Evolutionary conservation across 2,329 filamentous ascomycete genomes (phyloP).

Genomic region (Dothistroma pini): DNA sequence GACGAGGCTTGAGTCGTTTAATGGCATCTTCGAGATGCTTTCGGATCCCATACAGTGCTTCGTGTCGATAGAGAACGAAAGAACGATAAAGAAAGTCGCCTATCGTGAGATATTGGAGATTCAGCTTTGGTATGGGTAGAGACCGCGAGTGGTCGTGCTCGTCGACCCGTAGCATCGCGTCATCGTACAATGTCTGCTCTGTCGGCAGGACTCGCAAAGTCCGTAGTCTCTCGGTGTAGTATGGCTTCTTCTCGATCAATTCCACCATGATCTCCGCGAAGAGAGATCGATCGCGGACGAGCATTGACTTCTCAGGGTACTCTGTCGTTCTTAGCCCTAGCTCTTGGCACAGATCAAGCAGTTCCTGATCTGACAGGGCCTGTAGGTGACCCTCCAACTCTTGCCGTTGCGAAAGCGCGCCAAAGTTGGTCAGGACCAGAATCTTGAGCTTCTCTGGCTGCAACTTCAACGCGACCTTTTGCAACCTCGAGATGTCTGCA

Average conservation of each 20-base stretch:
- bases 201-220: slow-evolving; percentile 77
- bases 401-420: slow-evolving; percentile 72
- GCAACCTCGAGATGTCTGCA: slow-evolving; percentile 69
- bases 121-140: slow-evolving; percentile 87
- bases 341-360: slow-evolving; percentile 63
- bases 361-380: slow-evolving; percentile 68
- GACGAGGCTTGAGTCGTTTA: slow-evolving; percentile 70
- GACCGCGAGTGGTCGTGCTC: slow-evolving; percentile 82
- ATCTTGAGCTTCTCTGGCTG: slow-evolving; percentile 92
- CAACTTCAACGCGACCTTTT: slow-evolving; percentile 71
- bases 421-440: slow-evolving; percentile 87
- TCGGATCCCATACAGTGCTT: slow-evolving; percentile 89
- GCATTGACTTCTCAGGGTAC: slow-evolving; percentile 68
- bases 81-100: slow-evolving; percentile 98
- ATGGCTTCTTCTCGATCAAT: slow-evolving; percentile 70
- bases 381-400: slow-evolving; percentile 76
- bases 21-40: slow-evolving; percentile 84
- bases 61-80: slow-evolving; percentile 80
- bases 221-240: slow-evolving; percentile 75
- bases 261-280: slow-evolving; percentile 69
- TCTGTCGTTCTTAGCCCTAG: slow-evolving; percentile 71
- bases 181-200: slow-evolving; percentile 75
- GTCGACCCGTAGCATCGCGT: slow-evolving; percentile 73
- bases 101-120: slow-evolving; percentile 90
- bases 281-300: slow-evolving; percentile 62